These are phyloP conservation scores for Colletotrichum lindemuthianum DNA, from an alignment of 2,329 filamentous ascomycete species.

Conservation along the genomic window DNA sequence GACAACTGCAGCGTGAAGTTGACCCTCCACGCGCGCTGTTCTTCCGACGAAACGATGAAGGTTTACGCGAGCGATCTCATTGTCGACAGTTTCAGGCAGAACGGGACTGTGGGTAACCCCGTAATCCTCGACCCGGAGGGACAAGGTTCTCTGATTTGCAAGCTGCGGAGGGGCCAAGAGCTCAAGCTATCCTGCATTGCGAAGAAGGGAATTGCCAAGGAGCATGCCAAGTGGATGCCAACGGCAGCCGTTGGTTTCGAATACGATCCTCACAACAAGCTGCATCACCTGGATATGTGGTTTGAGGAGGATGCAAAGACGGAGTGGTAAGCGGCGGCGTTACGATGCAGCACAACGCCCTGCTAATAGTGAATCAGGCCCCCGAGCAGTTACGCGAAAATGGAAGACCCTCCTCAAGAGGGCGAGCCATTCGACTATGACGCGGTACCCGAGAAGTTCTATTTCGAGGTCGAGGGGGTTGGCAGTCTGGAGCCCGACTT, in stretches of 20 bases:
- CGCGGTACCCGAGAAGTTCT: constrained; percentile 85
- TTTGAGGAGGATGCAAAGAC: constrained; percentile 84
- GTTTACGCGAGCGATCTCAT: constrained; percentile 92
- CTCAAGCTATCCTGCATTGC: constrained; percentile 91
- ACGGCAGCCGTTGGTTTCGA: constrained; percentile 94
- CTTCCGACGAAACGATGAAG: constrained; percentile 87
- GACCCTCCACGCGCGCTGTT: constrained; percentile 86
- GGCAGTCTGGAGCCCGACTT: constrained; percentile 89
- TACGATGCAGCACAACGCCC: neutral
- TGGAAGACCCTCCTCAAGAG: constrained; percentile 82
- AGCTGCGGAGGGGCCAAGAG: constrained; percentile 90
- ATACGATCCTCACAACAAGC: constrained; percentile 97
- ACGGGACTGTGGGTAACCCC: constrained; percentile 80
- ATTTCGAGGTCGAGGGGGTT: constrained; percentile 91
- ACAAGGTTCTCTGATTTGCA: constrained; percentile 86
- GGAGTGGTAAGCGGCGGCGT: constrained; percentile 77
- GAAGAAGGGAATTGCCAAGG: constrained; percentile 98
- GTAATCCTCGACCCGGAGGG: constrained; percentile 86
- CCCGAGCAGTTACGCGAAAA: constrained; percentile 80
- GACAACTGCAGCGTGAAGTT: constrained; percentile 90
- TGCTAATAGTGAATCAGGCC: constrained; percentile 67
- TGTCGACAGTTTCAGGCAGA: constrained; percentile 74
- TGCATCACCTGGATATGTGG: constrained; percentile 93
- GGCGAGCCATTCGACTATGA: constrained; percentile 93
- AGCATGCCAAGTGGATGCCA: constrained; percentile 98